Conservation (phyloP, 371 early-diverging fungal genomes). For the Circinella minor region DNA sequence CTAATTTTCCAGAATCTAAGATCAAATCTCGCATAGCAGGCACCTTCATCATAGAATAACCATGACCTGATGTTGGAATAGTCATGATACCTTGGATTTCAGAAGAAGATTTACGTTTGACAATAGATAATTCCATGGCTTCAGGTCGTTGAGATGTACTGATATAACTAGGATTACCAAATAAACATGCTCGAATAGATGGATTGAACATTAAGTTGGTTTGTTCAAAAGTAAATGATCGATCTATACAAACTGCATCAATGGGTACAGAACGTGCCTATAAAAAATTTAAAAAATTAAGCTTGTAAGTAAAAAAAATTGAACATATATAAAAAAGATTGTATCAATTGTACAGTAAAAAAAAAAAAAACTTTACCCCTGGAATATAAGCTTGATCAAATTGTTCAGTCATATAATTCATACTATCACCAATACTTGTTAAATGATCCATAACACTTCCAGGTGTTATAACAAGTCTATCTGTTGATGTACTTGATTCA, state of each 20-base stretch:
- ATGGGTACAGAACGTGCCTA: conserved; percentile 71
- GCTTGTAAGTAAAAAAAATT: too few species aligned
- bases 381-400: conserved; percentile 45
- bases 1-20: conserved; percentile 94
- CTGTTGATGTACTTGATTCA: conserved; percentile 38
- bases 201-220: conserved; percentile 55
- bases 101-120: conserved; percentile 22
- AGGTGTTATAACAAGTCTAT: conserved; percentile 21
- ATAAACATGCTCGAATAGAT: conserved; percentile 49
- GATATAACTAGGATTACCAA: conserved; percentile 48
- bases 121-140: conserved; percentile 21
- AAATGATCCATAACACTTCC: conserved; percentile 38
- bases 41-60: conserved; percentile 50
- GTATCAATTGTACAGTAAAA: not conserved
- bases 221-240: conserved; percentile 64
- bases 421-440: conserved; percentile 31
- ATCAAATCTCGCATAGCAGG: conserved; percentile 84
- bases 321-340: too few species aligned
- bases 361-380: conserved; percentile 22
- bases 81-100: conserved; percentile 40
- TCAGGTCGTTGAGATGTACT: conserved; percentile 21
- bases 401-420: conserved; percentile 21
- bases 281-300: too few species aligned
- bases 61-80: conserved; percentile 38
- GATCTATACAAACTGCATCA: conserved; percentile 68